These are phyloP conservation scores for Boletus eberwhitei DNA, from an alignment of 768 basidiomycete species.

Conservation along the genomic window DNA sequence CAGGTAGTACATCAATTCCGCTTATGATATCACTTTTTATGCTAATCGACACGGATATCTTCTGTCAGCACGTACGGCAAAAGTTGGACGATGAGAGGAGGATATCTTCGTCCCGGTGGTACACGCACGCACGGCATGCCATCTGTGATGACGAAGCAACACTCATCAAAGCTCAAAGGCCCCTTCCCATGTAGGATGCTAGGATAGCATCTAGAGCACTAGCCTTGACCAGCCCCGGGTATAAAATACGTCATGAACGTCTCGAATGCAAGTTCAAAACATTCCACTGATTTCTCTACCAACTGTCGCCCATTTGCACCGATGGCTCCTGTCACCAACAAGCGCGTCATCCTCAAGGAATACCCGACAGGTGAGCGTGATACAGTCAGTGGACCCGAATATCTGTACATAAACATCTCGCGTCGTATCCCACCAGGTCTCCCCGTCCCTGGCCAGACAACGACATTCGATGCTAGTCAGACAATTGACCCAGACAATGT, in stretches of 20 bases:
- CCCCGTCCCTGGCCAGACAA: slow-evolving; percentile 39
- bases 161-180: background rate
- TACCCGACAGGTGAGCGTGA: slow-evolving; percentile 16
- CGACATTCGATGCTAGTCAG: slow-evolving; percentile 40
- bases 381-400: background rate
- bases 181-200: background rate
- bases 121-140: background rate
- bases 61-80: background rate
- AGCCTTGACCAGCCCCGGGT: background rate
- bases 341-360: slow-evolving; percentile 34
- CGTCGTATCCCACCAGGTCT: background rate
- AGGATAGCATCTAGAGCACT: background rate
- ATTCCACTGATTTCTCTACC: background rate
- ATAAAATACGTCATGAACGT: background rate
- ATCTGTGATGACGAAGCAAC: background rate
- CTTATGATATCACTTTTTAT: background rate
- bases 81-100: background rate
- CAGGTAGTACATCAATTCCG: background rate
- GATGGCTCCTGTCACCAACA: slow-evolving; percentile 28
- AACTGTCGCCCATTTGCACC: background rate
- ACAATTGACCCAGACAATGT: slow-evolving; percentile 50
- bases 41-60: too few relatives aligned
- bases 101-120: background rate
- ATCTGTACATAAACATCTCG: background rate
- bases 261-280: background rate